These are phyloP conservation scores for Alternaria longipes DNA, from an alignment of 2,329 filamentous ascomycete species.

Conservation along the genomic window DNA sequence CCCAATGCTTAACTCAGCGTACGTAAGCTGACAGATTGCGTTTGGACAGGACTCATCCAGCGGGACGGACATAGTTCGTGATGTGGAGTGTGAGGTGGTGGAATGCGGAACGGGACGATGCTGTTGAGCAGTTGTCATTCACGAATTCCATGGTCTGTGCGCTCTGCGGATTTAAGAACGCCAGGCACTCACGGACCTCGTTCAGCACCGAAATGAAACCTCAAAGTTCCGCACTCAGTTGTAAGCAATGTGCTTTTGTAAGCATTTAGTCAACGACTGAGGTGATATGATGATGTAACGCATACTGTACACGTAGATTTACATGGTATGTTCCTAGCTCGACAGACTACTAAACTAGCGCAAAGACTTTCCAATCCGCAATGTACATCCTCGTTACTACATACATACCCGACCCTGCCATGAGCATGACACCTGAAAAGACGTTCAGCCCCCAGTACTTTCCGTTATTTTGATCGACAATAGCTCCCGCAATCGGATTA, in stretches of 20 bases:
- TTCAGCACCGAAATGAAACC: not conserved
- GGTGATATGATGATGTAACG: not conserved
- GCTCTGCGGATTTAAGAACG: not conserved
- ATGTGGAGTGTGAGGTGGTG: not conserved
- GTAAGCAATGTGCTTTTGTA: not conserved
- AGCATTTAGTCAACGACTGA: not conserved
- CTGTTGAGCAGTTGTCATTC: not conserved
- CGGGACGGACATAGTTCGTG: not conserved
- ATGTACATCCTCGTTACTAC: constrained; percentile 39
- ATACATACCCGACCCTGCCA: constrained; percentile 52
- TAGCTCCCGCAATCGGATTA: constrained; percentile 58
- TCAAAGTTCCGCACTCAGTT: no score
- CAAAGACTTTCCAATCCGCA: constrained; percentile 34
- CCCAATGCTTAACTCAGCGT: not conserved
- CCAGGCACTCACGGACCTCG: not conserved
- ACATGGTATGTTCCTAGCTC: not conserved
- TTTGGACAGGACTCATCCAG: not conserved
- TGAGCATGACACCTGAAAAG: constrained; percentile 67
- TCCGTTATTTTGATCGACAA: constrained; percentile 62
- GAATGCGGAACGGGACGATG: not conserved
- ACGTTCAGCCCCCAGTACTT: constrained; percentile 69
- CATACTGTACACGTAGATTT: not conserved
- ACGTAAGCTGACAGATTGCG: not conserved
- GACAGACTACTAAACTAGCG: not conserved
- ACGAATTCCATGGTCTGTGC: not conserved